Conservation (phyloP, 2,329 filamentous ascomycete species). For the Leptographium galeiforme region DNA sequence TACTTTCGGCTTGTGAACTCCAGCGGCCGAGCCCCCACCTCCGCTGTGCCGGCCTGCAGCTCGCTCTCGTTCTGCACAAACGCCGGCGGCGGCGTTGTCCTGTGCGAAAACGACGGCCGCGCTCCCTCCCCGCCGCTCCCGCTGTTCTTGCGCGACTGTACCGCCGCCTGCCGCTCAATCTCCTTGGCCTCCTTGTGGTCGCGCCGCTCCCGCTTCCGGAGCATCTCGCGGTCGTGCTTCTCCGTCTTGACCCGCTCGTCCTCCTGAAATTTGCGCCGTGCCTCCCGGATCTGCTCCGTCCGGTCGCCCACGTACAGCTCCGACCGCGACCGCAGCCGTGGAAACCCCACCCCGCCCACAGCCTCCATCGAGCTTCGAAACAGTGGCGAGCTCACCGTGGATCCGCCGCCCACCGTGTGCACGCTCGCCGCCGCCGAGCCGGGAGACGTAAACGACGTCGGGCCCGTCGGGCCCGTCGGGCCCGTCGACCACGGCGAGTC, state of each 20-base stretch:
- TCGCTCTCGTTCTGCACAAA: slow-evolving; percentile 9
- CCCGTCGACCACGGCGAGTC: slow-evolving; percentile 14
- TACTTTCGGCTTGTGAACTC: slow-evolving; percentile 33
- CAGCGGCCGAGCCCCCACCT: slow-evolving; percentile 18
- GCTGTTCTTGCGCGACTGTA: slow-evolving; percentile 24
- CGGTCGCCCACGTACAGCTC: slow-evolving; percentile 42
- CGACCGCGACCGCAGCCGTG: slow-evolving; percentile 44
- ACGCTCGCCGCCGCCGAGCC: slow-evolving; percentile 10
- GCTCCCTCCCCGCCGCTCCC: slow-evolving; percentile 14
- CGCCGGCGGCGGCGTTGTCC: slow-evolving; percentile 12
- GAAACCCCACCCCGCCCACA: slow-evolving; percentile 33
- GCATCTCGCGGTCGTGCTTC: slow-evolving; percentile 46
- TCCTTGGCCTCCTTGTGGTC: slow-evolving; percentile 41
- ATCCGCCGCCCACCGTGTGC: background rate
- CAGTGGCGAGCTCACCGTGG: slow-evolving; percentile 21
- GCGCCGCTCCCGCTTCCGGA: slow-evolving; percentile 43
- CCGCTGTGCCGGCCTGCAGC: slow-evolving; percentile 3
- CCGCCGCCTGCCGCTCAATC: slow-evolving; percentile 31
- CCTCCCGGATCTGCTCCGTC: slow-evolving; percentile 44
- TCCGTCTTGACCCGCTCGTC: slow-evolving; percentile 49
- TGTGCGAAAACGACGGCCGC: slow-evolving; percentile 12
- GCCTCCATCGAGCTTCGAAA: slow-evolving; percentile 45
- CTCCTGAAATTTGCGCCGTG: slow-evolving; percentile 49
- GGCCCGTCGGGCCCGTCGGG: background rate
- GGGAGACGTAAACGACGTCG: slow-evolving; percentile 11